Percentiles rank a stretch among this genome's conserved stretches.
Conservation (phyloP, 495 filamentous ascomycete genomes). For the Aspergillus egyptiacus region DNA sequence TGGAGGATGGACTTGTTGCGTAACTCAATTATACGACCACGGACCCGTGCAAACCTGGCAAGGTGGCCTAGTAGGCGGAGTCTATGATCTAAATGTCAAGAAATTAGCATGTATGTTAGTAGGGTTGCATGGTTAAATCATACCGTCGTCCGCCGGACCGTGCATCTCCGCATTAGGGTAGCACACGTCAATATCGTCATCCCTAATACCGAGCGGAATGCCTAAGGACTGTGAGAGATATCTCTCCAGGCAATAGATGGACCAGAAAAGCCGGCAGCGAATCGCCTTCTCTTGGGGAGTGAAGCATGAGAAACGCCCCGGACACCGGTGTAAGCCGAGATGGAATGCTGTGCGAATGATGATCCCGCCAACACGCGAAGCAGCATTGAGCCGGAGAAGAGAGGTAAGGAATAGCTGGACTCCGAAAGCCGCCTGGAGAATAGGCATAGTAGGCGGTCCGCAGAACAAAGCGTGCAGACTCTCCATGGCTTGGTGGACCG, state of each 20-base stretch:
- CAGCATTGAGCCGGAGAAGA: constrained; percentile 42
- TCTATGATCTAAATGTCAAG: constrained; percentile 15
- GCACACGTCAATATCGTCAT: constrained; percentile 50
- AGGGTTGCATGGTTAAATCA: neutral
- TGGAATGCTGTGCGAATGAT: constrained; percentile 44
- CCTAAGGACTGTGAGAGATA: constrained; percentile 46
- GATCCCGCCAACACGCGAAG: constrained; percentile 42
- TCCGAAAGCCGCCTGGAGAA: constrained; percentile 40
- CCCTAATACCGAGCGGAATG: constrained; percentile 43
- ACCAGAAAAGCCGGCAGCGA: constrained; percentile 46
- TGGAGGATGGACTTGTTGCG: constrained; percentile 43
- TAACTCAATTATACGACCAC: constrained; percentile 39
- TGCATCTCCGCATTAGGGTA: constrained; percentile 39
- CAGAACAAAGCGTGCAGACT: constrained; percentile 31
- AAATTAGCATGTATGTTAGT: neutral
- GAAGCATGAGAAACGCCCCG: constrained; percentile 37
- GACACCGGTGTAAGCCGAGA: constrained; percentile 45
- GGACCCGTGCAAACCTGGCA: constrained; percentile 38
- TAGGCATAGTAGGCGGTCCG: constrained; percentile 31
- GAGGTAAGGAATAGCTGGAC: constrained; percentile 43
- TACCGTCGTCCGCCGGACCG: constrained; percentile 10
- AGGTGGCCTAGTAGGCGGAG: constrained; percentile 32
- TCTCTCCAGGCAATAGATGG: constrained; percentile 44
- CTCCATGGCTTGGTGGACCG: constrained; percentile 33
- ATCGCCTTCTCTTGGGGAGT: constrained; percentile 31